These are phyloP conservation scores for Borovskyia barvae DNA, from an alignment of 208 protist species.

Conservation along the genomic window DNA sequence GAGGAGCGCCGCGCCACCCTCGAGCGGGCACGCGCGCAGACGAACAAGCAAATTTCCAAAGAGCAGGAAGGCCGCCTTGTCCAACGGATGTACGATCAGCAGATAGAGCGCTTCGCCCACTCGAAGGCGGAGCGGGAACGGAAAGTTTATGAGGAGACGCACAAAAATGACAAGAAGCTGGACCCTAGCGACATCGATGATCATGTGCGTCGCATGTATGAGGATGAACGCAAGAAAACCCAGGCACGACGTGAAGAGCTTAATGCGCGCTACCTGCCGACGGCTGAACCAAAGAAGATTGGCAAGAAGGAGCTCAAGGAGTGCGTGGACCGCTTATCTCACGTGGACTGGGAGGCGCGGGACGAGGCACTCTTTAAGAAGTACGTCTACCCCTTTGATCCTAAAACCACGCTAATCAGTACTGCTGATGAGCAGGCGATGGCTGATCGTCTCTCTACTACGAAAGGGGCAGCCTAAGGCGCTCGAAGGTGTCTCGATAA, in stretches of 20 bases:
- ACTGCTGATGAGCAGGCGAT: slow-evolving; percentile 52
- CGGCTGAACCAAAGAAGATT: slow-evolving; percentile 61
- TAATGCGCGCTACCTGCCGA: slow-evolving; percentile 48
- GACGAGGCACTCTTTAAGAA: slow-evolving; percentile 87
- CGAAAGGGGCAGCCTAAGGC: slow-evolving; percentile 18
- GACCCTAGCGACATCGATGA: slow-evolving; percentile 63
- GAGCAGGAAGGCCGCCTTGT: slow-evolving; percentile 58
- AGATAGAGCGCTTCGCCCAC: slow-evolving; percentile 64
- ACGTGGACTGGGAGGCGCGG: slow-evolving; percentile 73
- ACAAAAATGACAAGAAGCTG: slow-evolving; percentile 69
- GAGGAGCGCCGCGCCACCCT: slow-evolving; percentile 55
- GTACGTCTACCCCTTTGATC: slow-evolving; percentile 84
- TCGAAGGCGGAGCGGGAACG: slow-evolving; percentile 55
- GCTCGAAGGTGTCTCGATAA: no score
- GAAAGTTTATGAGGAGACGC: slow-evolving; percentile 51
- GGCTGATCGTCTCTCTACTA: slow-evolving; percentile 77
- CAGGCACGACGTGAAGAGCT: slow-evolving; percentile 50
- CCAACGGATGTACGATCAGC: slow-evolving; percentile 76
- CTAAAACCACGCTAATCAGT: slow-evolving; percentile 62
- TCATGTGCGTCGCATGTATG: slow-evolving; percentile 81
- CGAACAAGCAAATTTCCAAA: slow-evolving; percentile 39
- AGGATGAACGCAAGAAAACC: slow-evolving; percentile 60
- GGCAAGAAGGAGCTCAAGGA: slow-evolving; percentile 61
- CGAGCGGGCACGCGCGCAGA: slow-evolving; percentile 28
- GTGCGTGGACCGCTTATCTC: slow-evolving; percentile 66